A percentile compares a stretch with the other conserved stretches of the same genome.
These are phyloP conservation scores for Scutellaria barbata DNA, from an alignment of 257 asterid genomes.

Conservation along the genomic window DNA sequence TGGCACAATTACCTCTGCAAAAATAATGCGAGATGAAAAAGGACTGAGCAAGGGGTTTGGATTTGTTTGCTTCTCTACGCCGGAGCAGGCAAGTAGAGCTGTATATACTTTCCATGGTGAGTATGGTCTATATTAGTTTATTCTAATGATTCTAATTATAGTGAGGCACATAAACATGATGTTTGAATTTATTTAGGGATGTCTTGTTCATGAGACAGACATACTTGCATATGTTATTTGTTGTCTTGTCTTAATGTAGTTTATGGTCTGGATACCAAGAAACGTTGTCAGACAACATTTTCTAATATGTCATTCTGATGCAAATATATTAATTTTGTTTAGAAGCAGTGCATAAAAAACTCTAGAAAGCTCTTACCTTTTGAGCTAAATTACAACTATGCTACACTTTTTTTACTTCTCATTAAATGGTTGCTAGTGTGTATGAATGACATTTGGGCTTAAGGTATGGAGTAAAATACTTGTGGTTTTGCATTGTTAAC, in stretches of 20 bases:
- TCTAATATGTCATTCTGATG: neutral
- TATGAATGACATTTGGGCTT: neutral
- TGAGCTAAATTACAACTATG: too few relatives aligned
- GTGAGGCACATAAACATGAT: neutral
- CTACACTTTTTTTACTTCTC: neutral
- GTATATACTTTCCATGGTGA: conserved; percentile 62
- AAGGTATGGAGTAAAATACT: too few relatives aligned
- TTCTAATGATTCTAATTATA: conserved; percentile 11
- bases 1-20: conserved; percentile 79
- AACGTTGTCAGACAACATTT: too few relatives aligned
- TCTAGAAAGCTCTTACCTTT: too few relatives aligned
- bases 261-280: too few relatives aligned
- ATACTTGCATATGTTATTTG: too few relatives aligned
- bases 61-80: conserved; percentile 83
- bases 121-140: conserved; percentile 15
- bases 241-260: too few relatives aligned
- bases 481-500: too few relatives aligned
- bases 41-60: conserved; percentile 89
- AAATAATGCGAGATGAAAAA: conserved; percentile 79
- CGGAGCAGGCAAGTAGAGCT: conserved; percentile 76
- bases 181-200: neutral
- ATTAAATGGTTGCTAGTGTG: neutral
- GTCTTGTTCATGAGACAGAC: too few relatives aligned
- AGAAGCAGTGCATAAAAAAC: too few relatives aligned
- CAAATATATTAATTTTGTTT: neutral